phyloP scores from a whole-genome alignment of 2,329 filamentous ascomycete genomes.

The Myrmaecium sp. region DNA sequence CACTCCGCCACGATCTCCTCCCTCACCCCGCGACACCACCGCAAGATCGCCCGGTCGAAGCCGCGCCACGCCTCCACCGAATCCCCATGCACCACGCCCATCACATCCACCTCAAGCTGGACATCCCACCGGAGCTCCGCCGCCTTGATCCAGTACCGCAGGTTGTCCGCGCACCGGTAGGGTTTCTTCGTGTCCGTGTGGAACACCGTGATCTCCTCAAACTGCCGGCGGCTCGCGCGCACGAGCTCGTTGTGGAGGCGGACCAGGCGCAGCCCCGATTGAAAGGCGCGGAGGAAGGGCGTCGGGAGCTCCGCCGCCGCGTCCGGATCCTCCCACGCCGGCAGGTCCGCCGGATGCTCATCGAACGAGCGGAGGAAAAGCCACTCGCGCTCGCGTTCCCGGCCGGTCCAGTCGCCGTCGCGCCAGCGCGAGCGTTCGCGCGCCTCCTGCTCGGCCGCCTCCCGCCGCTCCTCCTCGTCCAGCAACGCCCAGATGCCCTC shows the following conservation, averaged over 20 bases:
- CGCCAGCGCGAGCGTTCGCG: conserved; percentile 68
- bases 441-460: conserved; percentile 55
- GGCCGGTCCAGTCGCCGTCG: conserved; percentile 53
- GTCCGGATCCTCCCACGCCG: conserved; percentile 45
- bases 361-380: conserved; percentile 68
- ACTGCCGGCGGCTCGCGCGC: conserved; percentile 66
- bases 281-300: conserved; percentile 55
- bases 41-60: conserved; percentile 67
- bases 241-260: conserved; percentile 82
- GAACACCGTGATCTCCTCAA: conserved; percentile 75
- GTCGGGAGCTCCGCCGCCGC: conserved; percentile 42
- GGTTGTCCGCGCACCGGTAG: conserved; percentile 83
- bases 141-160: conserved; percentile 92
- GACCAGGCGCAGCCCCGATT: conserved; percentile 66
- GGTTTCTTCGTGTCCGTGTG: conserved; percentile 91
- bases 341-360: conserved; percentile 38
- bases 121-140: conserved; percentile 89
- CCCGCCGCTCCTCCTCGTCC: conserved; percentile 57
- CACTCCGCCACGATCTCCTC: conserved; percentile 69
- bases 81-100: conserved; percentile 67
- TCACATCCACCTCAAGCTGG: conserved; percentile 63
- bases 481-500: conserved; percentile 61
- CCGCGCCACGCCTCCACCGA: conserved; percentile 54
- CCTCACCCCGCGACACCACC: conserved; percentile 69
- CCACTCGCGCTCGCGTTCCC: conserved; percentile 62